Evolutionary conservation across 306 rosid species (phyloP), one percentile per base, ranked within the genome.

Genomic region (Gastrolobium villosum): DNA sequence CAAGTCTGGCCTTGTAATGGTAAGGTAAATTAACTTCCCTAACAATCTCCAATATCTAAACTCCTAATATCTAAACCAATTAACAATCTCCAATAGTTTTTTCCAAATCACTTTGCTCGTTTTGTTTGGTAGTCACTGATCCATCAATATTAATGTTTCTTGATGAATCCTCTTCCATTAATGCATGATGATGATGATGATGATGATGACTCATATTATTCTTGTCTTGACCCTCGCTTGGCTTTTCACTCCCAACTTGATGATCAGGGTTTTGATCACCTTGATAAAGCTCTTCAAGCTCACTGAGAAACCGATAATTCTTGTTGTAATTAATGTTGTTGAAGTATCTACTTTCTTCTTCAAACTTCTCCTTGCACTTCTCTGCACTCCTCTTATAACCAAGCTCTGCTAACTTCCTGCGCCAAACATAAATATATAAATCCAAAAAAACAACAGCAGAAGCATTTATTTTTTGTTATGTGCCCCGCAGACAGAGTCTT

Each of bases 331-430:
- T 89, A 63, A 74, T 80, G 59, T 83, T 87, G 84, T 65, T 86
- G 87, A 94, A 90, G 66, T 81, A 94, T 61, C 94, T 84, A 15
- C 85, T 90, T 50, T 94, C 98, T 69, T 92, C 97, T 86, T 94
- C 98, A 74, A 88, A 92, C 77, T 87, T 94, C 74, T 94, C 96
- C 76, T 90, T 94, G 86, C 98, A 94, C 46, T 89, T 94, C 41
- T 92, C 97, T 4, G 93, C 94, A 75, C 88, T 90, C 74, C 91
- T 88, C 82, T 90, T 90, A 75, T 89, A 89, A 3, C 97, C 98
- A 74, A 87, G 70, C 86, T 94, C 96, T 76, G 88, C 88, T 52
- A 94, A 71, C 89, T 89, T 94, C 90, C 98, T 92, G 97, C 79
- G 50, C 75, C 74, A 84, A 86, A 79, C 87, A 87, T 71, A 65